Evolutionary conservation across 768 basidiomycete species (phyloP).

Genomic region (Mycena rebaudengoi): DNA sequence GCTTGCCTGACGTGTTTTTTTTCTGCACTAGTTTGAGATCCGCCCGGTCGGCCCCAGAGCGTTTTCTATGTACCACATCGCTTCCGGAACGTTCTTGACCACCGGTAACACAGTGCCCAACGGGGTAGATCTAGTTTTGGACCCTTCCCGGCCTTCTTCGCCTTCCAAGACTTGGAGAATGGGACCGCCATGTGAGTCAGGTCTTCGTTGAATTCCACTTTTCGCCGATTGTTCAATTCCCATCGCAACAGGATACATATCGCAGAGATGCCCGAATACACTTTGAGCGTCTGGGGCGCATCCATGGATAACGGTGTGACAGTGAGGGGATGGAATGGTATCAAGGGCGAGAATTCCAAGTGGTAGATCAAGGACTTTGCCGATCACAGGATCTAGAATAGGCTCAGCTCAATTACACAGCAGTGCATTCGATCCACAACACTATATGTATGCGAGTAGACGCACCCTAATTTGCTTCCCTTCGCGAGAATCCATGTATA

Average conservation of each 20-base stretch:
- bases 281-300: background rate
- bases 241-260: background rate
- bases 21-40: constrained; percentile 14
- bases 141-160: background rate
- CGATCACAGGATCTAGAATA: background rate
- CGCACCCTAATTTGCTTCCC: too few species aligned
- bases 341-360: background rate
- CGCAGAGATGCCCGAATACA: background rate
- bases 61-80: constrained; percentile 3
- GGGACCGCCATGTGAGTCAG: background rate
- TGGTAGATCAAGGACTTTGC: background rate
- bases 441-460: background rate
- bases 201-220: too few species aligned
- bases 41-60: background rate
- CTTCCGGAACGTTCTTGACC: background rate
- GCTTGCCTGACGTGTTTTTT: too few species aligned
- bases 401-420: background rate
- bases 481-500: background rate
- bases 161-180: background rate
- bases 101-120: background rate
- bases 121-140: constrained; percentile 1
- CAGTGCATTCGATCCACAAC: background rate
- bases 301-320: background rate
- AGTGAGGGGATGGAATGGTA: background rate
- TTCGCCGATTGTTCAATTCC: too few species aligned